Evolutionary conservation across 2,329 filamentous ascomycete species (phyloP).

Genomic region (Neospermospora avenae): DNA sequence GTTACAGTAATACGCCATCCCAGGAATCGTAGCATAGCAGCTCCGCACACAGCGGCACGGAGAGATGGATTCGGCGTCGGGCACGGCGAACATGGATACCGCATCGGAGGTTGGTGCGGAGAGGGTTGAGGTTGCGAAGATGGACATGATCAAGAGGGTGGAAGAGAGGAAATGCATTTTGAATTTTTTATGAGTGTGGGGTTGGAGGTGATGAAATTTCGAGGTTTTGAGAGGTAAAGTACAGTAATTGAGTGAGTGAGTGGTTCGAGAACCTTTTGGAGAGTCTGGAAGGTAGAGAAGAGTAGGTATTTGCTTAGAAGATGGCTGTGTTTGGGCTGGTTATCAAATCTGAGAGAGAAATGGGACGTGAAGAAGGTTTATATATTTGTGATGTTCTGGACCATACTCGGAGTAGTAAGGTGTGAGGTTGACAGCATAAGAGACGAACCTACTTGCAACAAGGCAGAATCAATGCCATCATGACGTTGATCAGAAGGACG

Average conservation of each 20-base stretch:
- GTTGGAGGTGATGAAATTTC: too few relatives aligned
- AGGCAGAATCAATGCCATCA: background rate
- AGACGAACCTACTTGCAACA: background rate
- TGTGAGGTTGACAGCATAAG: background rate
- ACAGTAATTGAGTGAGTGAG: too few relatives aligned
- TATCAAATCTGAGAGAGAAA: too few relatives aligned
- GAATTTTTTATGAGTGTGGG: too few relatives aligned
- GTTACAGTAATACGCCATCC: background rate
- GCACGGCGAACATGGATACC: background rate
- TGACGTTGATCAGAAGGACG: background rate
- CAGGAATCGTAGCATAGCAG: background rate
- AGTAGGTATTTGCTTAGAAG: too few relatives aligned
- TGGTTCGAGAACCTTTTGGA: too few relatives aligned
- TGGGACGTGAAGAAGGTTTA: too few relatives aligned
- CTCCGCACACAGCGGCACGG: background rate
- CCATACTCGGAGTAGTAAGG: background rate
- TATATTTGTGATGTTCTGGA: background rate
- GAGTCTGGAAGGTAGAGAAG: too few relatives aligned
- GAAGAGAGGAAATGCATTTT: background rate
- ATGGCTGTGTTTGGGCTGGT: too few relatives aligned
- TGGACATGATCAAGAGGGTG: background rate
- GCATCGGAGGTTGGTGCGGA: background rate
- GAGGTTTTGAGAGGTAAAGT: too few relatives aligned
- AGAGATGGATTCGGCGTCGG: background rate
- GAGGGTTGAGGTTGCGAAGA: background rate